Conservation (phyloP, 2,329 filamentous ascomycete species). For the Alternaria angustiovoidea region DNA sequence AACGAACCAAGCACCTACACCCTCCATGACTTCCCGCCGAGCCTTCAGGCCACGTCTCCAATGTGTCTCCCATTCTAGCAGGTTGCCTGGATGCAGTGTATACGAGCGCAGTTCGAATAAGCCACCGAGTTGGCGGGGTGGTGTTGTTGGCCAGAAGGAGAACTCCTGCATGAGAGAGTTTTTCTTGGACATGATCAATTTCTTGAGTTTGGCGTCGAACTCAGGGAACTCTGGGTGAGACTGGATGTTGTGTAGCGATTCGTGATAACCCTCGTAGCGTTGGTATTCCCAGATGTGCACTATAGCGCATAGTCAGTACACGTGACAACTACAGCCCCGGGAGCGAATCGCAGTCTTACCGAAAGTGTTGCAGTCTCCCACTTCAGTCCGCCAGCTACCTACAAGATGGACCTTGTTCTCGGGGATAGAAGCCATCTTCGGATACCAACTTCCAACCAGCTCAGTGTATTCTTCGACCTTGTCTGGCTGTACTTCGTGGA, state of each 20-base stretch:
- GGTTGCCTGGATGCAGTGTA: constrained; percentile 91
- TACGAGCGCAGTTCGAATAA: constrained; percentile 97
- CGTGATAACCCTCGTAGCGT: constrained; percentile 94
- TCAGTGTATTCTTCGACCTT: constrained; percentile 95
- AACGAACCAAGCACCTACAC: constrained; percentile 97
- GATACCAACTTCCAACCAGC: constrained; percentile 90
- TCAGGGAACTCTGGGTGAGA: constrained; percentile 81
- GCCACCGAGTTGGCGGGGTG: constrained; percentile 87
- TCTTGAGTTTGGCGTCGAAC: constrained; percentile 85
- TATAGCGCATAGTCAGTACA: constrained; percentile 51
- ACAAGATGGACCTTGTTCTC: constrained; percentile 96
- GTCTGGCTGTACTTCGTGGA: constrained; percentile 94
- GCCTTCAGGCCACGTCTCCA: constrained; percentile 93
- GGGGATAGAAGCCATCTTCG: constrained; percentile 80
- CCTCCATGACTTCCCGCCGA: constrained; percentile 96
- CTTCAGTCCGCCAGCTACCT: constrained; percentile 97
- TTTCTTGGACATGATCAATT: constrained; percentile 83
- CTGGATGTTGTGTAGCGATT: constrained; percentile 85
- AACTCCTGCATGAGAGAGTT: constrained; percentile 99
- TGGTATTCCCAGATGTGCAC: constrained; percentile 99
- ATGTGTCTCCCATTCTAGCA: constrained; percentile 98
- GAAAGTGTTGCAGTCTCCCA: constrained; percentile 97
- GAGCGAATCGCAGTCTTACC: constrained; percentile 62
- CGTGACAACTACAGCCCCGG: neutral
- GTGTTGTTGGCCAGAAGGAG: constrained; percentile 97